phyloP scores from a whole-genome alignment of 2,329 filamentous ascomycete genomes.

The Exophiala mesophila region DNA sequence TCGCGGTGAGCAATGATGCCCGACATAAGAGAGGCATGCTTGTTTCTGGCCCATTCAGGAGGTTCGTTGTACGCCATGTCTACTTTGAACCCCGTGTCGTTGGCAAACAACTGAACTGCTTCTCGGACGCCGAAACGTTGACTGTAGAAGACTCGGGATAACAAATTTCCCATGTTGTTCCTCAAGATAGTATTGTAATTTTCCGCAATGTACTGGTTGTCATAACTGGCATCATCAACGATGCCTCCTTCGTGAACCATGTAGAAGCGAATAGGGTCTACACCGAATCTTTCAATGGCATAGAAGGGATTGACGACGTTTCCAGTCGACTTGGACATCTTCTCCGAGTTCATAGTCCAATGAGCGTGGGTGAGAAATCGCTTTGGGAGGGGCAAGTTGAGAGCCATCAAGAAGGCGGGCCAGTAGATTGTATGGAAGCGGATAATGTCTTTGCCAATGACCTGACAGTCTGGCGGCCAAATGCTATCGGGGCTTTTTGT shows the following conservation, averaged over 20 bases:
- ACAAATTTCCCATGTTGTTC: conserved; percentile 73
- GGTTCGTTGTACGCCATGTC: background rate
- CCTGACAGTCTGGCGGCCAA: conserved; percentile 89
- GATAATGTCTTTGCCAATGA: conserved; percentile 94
- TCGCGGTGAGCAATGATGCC: conserved; percentile 7
- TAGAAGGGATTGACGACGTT: conserved; percentile 95
- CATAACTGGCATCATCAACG: conserved; percentile 74
- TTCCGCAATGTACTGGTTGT: conserved; percentile 68
- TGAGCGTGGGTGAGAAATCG: conserved; percentile 85
- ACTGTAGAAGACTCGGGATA: conserved; percentile 63
- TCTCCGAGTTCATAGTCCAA: conserved; percentile 85
- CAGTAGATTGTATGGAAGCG: conserved; percentile 96
- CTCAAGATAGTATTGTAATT: conserved; percentile 77
- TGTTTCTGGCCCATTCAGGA: background rate
- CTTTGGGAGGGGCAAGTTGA: conserved; percentile 72
- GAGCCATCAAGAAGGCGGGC: conserved; percentile 90
- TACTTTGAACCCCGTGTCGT: conserved; percentile 20
- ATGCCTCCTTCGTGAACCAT: conserved; percentile 76
- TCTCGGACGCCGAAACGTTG: conserved; percentile 64
- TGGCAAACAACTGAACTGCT: conserved; percentile 46
- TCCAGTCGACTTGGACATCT: conserved; percentile 95
- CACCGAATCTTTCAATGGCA: conserved; percentile 80
- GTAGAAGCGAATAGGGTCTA: conserved; percentile 86
- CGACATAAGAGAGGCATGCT: background rate
- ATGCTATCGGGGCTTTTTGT: conserved; percentile 58